Evolutionary conservation across 2,329 filamentous ascomycete species (phyloP), one percentile per base, ranked within the genome.

Genomic region (Botryotinia narcissicola): DNA sequence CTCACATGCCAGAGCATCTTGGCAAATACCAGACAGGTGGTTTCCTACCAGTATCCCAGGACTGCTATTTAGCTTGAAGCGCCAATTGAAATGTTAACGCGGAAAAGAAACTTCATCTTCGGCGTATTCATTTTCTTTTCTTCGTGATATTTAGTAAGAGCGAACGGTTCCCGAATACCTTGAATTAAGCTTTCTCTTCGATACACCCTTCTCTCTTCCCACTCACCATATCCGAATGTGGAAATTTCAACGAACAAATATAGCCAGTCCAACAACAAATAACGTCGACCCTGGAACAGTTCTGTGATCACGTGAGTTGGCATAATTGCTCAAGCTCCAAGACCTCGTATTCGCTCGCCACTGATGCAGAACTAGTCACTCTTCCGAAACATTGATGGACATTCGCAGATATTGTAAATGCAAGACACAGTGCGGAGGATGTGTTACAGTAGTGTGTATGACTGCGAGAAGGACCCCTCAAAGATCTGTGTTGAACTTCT

Each of bases 371-470:
- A 29, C 16, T 40, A 32, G 32, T 40, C 20, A 22, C 54, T 68
- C 25, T 32, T 42, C 64, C 66, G 66, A 68, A 68, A 68, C 66
- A 68, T 42, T 68, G 51, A 68, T 68, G 66, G 44, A 66, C 66
- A 57, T 7, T 57, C 20, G 20, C 20, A 57, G 66, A 69, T 20
- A 25, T 20, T 12, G 18, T 25, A 42, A 57, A n/a, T 40, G 25
- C 48, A 37, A 40, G 64, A 57, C 18, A 68, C 29, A 67, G 25
- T 67, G 64, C 46, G 64, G 64, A 67, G 46, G 64, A 67, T 57
- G 51, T 67, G 44, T 51, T 51, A 37, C 14, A 51, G 44, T 37
- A 48, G 63, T 48, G 63, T 46, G 25, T 29, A 51, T 67, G 22
- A n/a, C 3, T 6, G n/a, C 14, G 32, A n/a, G 46, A 35, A 20